phyloP scores from a whole-genome alignment of 179 eudicot genomes.

The Vitellaria paradoxa region DNA sequence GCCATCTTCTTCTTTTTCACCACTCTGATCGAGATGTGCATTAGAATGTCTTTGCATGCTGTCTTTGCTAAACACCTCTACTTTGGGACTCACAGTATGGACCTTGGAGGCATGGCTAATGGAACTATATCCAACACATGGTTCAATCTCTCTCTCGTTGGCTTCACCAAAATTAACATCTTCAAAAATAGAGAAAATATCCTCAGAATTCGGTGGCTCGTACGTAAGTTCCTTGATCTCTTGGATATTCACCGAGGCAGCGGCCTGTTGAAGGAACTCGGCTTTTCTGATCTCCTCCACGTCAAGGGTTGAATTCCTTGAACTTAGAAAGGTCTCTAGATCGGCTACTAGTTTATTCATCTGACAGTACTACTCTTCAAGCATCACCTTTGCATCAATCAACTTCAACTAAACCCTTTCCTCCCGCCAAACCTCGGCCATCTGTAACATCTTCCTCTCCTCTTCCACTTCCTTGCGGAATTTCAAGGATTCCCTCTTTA shows the following conservation, averaged over 20 bases:
- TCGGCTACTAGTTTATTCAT: conserved; percentile 53
- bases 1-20: conserved; percentile 59
- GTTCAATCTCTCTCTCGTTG: conserved; percentile 59
- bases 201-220: conserved; percentile 73
- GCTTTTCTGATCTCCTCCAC: conserved; percentile 46
- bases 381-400: conserved; percentile 63
- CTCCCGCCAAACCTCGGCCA: conserved; percentile 93
- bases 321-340: conserved; percentile 50
- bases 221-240: conserved; percentile 72
- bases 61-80: conserved; percentile 33
- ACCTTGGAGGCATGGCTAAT: conserved; percentile 54
- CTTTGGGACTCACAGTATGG: conserved; percentile 44
- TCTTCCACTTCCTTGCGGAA: conserved; percentile 68
- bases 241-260: conserved; percentile 49
- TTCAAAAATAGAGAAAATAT: conserved; percentile 66
- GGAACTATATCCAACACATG: conserved; percentile 51
- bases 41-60: conserved; percentile 36
- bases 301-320: conserved; percentile 33
- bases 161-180: conserved; percentile 59
- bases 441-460: conserved; percentile 81
- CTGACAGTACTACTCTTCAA: conserved; percentile 60
- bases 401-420: conserved; percentile 88
- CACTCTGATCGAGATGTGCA: conserved; percentile 39
- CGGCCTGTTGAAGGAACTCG: conserved; percentile 51
- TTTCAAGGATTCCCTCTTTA: conserved; percentile 55